These are phyloP conservation scores for Phytophthora hybrid DNA, from an alignment of 352 stramenopile genomes.

Conservation along the genomic window DNA sequence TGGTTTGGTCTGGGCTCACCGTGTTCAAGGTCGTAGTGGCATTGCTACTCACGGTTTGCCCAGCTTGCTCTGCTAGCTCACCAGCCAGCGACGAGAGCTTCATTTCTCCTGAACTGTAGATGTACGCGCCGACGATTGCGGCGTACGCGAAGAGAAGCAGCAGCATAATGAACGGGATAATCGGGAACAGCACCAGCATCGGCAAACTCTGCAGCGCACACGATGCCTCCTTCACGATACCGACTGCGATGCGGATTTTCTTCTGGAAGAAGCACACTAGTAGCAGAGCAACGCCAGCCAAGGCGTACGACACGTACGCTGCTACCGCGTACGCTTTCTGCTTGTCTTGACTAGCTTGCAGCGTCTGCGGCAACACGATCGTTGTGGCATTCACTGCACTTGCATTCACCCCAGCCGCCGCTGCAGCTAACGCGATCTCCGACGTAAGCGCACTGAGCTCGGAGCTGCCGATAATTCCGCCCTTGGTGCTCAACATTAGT, in stretches of 20 bases:
- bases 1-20: conserved; percentile 62
- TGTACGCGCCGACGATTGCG: conserved; percentile 66
- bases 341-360: conserved; percentile 65
- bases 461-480: conserved; percentile 62
- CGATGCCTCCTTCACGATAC: conserved; percentile 84
- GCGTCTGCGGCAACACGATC: conserved; percentile 59
- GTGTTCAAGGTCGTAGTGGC: conserved; percentile 45
- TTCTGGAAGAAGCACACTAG: conserved; percentile 89
- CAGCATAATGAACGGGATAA: conserved; percentile 70
- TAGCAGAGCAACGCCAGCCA: conserved; percentile 69
- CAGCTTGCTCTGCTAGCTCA: conserved; percentile 16
- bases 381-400: conserved; percentile 13
- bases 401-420: conserved; percentile 50
- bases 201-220: conserved; percentile 66
- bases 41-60: conserved; percentile 16
- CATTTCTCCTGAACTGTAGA: conserved; percentile 71
- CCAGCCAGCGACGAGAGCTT: conserved; percentile 46
- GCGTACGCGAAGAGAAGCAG: conserved; percentile 74
- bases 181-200: conserved; percentile 71
- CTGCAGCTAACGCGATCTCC: conserved; percentile 46
- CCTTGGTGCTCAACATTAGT: conserved; percentile 79
- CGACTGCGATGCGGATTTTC: conserved; percentile 77
- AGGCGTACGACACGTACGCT: conserved; percentile 70
- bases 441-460: conserved; percentile 56
- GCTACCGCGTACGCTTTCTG: conserved; percentile 66